A percentile compares a stretch with the other conserved stretches of the same genome.
phyloP scores from a whole-genome alignment of 2,329 filamentous ascomycete genomes.

The Cladophialophora exuberans region DNA sequence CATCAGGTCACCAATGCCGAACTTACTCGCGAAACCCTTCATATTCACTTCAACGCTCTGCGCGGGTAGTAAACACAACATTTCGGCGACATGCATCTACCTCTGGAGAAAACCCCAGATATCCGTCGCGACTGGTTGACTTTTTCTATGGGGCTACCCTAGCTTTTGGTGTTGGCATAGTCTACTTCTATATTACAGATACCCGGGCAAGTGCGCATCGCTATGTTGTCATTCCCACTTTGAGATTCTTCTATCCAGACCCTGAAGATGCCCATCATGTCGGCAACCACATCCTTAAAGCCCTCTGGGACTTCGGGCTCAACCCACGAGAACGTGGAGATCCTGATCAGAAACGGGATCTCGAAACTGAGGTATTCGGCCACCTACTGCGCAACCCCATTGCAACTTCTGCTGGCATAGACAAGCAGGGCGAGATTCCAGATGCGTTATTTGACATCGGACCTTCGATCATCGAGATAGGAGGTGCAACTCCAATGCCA shows the following conservation, averaged over 20 bases:
- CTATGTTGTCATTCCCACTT: constrained; percentile 61
- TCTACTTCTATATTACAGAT: constrained; percentile 73
- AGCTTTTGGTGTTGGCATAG: constrained; percentile 50
- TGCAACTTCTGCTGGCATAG: constrained; percentile 91
- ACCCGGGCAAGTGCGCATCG: constrained; percentile 72
- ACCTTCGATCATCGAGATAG: constrained; percentile 86
- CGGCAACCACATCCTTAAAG: constrained; percentile 71
- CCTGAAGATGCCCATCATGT: constrained; percentile 87
- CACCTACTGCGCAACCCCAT: constrained; percentile 80
- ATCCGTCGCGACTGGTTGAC: constrained; percentile 52
- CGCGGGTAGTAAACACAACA: background rate
- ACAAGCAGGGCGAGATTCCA: constrained; percentile 90
- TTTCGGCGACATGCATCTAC: constrained; percentile 30
- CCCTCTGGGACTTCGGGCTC: constrained; percentile 72
- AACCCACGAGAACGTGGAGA: constrained; percentile 81
- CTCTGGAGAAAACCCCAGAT: constrained; percentile 29
- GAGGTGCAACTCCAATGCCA: constrained; percentile 83
- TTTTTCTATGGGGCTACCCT: constrained; percentile 59
- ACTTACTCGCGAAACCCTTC: constrained; percentile 2
- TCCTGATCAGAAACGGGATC: constrained; percentile 55
- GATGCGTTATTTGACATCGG: constrained; percentile 83
- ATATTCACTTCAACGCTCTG: background rate
- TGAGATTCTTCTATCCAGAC: constrained; percentile 48
- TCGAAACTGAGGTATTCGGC: constrained; percentile 73
- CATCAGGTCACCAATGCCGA: background rate